Conservation (phyloP, 2,329 filamentous ascomycete species). For the Metarhizium robertsii region DNA sequence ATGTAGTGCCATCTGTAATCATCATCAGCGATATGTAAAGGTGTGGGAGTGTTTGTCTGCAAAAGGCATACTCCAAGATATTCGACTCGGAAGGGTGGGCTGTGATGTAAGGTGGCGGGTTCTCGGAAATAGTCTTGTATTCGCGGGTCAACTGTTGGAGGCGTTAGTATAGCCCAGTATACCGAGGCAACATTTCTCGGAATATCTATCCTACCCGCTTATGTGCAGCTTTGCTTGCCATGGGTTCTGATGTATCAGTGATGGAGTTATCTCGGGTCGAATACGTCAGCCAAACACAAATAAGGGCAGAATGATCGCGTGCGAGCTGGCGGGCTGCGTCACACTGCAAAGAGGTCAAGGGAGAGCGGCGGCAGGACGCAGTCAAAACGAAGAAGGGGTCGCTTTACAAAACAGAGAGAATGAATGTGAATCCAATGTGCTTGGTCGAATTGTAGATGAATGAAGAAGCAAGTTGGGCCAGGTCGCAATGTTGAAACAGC, state of each 20-base stretch:
- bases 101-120: slow-evolving; percentile 79
- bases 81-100: slow-evolving; percentile 86
- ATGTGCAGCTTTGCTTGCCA: slow-evolving; percentile 65
- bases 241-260: slow-evolving; percentile 22
- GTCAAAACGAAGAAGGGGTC: not conserved
- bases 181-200: not conserved
- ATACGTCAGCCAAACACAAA: slow-evolving; percentile 12
- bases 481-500: not conserved
- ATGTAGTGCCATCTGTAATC: slow-evolving; percentile 77
- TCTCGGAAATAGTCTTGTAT: slow-evolving; percentile 54
- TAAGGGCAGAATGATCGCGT: not conserved
- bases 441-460: not conserved
- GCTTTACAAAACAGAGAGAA: not conserved
- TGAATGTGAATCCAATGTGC: not conserved
- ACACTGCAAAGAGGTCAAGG: not conserved
- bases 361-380: not conserved
- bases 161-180: slow-evolving; percentile 13
- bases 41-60: not conserved
- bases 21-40: not conserved
- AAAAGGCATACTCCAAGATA: slow-evolving; percentile 65
- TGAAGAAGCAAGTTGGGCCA: not conserved
- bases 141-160: slow-evolving; percentile 46
- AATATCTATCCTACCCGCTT: slow-evolving; percentile 48
- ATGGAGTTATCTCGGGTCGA: not conserved
- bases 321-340: not conserved